Conservation (phyloP, 148 eudicot species). For the Chenopodium formosanum region DNA sequence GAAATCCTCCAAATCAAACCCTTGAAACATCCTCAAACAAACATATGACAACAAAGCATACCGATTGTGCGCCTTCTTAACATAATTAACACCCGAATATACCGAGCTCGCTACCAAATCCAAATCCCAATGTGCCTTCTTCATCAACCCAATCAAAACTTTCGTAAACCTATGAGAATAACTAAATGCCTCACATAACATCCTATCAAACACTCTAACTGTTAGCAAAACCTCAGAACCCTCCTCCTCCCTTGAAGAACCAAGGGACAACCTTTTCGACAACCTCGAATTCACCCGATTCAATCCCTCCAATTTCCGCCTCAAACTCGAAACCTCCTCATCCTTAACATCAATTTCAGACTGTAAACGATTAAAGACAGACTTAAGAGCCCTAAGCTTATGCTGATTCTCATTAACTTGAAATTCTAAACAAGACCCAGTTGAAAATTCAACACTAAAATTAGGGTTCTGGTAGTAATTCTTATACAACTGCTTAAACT, state of each 20-base stretch:
- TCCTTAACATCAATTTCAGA: slow-evolving; percentile 75
- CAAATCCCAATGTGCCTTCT: slow-evolving; percentile 80
- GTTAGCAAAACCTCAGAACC: slow-evolving; percentile 54
- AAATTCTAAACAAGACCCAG: slow-evolving; percentile 74
- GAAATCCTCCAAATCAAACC: slow-evolving; percentile 59
- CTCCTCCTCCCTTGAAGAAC: slow-evolving; percentile 17
- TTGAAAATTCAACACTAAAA: slow-evolving; percentile 44
- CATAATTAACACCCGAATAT: slow-evolving; percentile 50
- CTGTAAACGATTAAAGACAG: slow-evolving; percentile 70
- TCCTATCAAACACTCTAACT: slow-evolving; percentile 62
- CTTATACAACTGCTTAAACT: slow-evolving; percentile 55
- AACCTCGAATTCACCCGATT: slow-evolving; percentile 40
- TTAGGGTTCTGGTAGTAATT: slow-evolving; percentile 39
- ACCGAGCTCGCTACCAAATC: slow-evolving; percentile 68
- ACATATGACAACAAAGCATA: slow-evolving; percentile 82
- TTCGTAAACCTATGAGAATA: slow-evolving; percentile 59
- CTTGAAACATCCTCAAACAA: slow-evolving; percentile 70
- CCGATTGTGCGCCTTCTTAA: slow-evolving; percentile 60
- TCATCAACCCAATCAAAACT: slow-evolving; percentile 77
- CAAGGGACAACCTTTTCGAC: slow-evolving; percentile 35
- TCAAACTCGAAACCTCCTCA: slow-evolving; percentile 50
- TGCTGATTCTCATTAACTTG: slow-evolving; percentile 97
- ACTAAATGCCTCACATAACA: slow-evolving; percentile 56
- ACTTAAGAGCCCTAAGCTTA: slow-evolving; percentile 78
- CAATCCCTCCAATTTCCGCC: slow-evolving; percentile 47